Base-by-base conservation (phyloP, 2,329 filamentous ascomycete species). In the Cylindrodendrum hubeiense region DNA sequence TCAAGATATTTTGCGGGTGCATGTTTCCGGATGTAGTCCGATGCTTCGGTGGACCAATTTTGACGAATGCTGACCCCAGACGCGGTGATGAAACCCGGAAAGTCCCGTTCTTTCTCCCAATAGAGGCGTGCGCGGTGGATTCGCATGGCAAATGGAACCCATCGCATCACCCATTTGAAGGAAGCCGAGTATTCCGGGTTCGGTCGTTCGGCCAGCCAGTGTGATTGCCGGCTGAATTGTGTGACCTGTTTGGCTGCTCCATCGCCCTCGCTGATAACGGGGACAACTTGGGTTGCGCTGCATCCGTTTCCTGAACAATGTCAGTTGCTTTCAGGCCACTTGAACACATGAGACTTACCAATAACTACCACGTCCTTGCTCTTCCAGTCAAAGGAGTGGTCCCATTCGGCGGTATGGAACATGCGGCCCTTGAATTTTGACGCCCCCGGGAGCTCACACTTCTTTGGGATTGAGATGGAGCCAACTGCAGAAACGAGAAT, bases 201-300 rank as follows among this genome's bases (percentile, higher is more conserved):
- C 8, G 64, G 67, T 1, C 71, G 69, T 12, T 75, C 67, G 0
- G 66, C 37, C 0, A 87, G 76, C 76, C 82, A 87, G 63, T 87
- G 85, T 5, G 84, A 76, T 72, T 86, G 84, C 9, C 83, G 81
- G n/a, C 76, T 80, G 67, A 87, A 86, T 52, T 87, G 84, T 0
- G 79, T 82, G 22, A 85, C 74, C 24, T 77, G 79, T 21, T 74
- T 78, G 10, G 78, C 82, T 5, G 79, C 66, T 1, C 52, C 49
- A 0, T 68, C 65, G 4, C 68, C 69, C 0, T 62, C 57, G n/a
- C 60, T 71, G 8, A 76, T 70, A n/a, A 54, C 54, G 3, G 73
- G 74, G 3, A 76, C 66, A 8, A 69, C 33, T 39, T 76, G 74
- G 0, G 71, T 75, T 8, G 73, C 74, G 12, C 74, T 76, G 49